phyloP scores from a whole-genome alignment of 1,284 basidiomycete species.

The Schizopora paradoxa region DNA sequence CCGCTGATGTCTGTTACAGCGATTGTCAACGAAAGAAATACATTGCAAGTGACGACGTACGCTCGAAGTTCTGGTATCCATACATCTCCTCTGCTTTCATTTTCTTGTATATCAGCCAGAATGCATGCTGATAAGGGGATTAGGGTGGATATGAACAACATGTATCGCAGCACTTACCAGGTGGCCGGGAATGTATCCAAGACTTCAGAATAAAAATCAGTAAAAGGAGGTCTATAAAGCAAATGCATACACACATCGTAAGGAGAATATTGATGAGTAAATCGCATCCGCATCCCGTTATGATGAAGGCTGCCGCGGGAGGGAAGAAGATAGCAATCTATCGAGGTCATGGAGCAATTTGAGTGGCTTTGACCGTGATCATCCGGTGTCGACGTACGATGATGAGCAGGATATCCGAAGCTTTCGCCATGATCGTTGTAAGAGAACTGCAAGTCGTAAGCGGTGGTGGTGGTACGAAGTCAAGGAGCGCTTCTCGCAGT shows the following conservation, averaged over 20 bases:
- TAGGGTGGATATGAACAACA: neutral
- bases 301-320: conserved; percentile 63
- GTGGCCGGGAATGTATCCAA: conserved; percentile 74
- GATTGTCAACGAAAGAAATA: no score
- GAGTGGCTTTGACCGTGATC: conserved; percentile 16
- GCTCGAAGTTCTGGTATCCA: no score
- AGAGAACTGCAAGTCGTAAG: no score
- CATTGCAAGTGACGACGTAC: no score
- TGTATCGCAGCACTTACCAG: conserved; percentile 37
- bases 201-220: conserved; percentile 32
- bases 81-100: conserved; percentile 59
- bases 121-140: conserved; percentile 34
- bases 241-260: conserved; percentile 48
- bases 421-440: conserved; percentile 34
- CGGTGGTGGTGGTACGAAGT: no score
- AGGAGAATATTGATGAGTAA: conserved; percentile 75
- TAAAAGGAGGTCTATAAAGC: neutral
- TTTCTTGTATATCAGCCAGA: conserved; percentile 51
- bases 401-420: conserved; percentile 51
- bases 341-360: conserved; percentile 35
- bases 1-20: no score
- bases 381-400: conserved; percentile 29
- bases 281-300: conserved; percentile 77
- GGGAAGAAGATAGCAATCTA: conserved; percentile 76
- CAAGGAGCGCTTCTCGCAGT: no score